Conservation (phyloP, 371 early-diverging fungal species). For the Actinomortierella ambigua region DNA sequence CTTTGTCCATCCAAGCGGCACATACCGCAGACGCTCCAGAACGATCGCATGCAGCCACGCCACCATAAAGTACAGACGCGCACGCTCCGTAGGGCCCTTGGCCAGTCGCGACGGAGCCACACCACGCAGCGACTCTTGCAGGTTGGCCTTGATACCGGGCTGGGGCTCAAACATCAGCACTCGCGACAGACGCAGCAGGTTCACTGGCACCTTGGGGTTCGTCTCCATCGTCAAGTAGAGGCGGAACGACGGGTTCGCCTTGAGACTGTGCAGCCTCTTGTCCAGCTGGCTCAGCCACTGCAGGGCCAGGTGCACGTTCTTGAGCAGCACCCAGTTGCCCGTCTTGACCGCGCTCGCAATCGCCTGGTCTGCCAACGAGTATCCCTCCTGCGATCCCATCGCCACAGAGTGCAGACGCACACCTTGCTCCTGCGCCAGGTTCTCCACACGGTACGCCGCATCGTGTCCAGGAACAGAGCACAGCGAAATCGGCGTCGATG, state of each 20-base stretch:
- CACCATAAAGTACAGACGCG: conserved; percentile 91
- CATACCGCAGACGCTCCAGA: conserved; percentile 94
- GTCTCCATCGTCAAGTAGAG: conserved; percentile 98
- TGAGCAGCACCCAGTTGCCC: conserved; percentile 96
- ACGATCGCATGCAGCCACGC: conserved; percentile 97
- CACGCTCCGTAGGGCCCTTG: conserved; percentile 86
- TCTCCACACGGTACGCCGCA: conserved; percentile 94
- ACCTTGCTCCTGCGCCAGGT: conserved; percentile 77
- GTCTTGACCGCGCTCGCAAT: conserved; percentile 82
- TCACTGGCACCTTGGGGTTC: conserved; percentile 94
- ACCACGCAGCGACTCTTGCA: conserved; percentile 81
- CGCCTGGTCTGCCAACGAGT: conserved; percentile 88
- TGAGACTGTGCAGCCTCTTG: conserved; percentile 89
- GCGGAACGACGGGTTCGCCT: conserved; percentile 85
- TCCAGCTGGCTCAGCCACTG: conserved; percentile 95
- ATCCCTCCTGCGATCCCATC: conserved; percentile 98
- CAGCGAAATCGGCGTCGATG: conserved; percentile 86
- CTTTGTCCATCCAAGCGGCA: conserved; percentile 98
- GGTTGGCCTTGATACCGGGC: conserved; percentile 94
- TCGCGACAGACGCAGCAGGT: conserved; percentile 88
- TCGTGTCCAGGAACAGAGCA: conserved; percentile 96
- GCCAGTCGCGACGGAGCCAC: conserved; percentile 63
- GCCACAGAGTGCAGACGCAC: conserved; percentile 83
- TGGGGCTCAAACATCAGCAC: conserved; percentile 96
- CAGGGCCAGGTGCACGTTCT: conserved; percentile 96